A percentile compares a stretch with the other conserved stretches of the same genome.
Conservation (phyloP, 2,329 filamentous ascomycete genomes). For the Pyrenochaeta sp. region DNA sequence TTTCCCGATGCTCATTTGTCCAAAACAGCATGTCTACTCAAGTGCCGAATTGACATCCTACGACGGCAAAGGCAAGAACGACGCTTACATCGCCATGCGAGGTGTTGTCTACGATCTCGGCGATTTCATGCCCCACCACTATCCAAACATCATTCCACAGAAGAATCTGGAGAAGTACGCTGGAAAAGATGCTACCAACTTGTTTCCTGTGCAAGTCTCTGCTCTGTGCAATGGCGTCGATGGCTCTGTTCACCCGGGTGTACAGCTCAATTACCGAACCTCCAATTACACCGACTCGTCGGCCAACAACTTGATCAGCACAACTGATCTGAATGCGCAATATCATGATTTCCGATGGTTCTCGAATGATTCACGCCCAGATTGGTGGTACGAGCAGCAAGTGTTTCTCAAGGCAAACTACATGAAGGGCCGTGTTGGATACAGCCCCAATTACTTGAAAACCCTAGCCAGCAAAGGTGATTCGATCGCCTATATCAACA, state of each 20-base stretch:
- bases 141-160: conserved; percentile 71
- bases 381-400: conserved; percentile 95
- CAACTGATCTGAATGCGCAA: conserved; percentile 73
- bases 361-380: conserved; percentile 80
- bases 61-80: conserved; percentile 73
- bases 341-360: conserved; percentile 95
- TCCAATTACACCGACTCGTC: conserved; percentile 73
- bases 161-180: conserved; percentile 80
- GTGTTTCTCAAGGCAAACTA: conserved; percentile 77
- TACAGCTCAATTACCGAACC: conserved; percentile 84
- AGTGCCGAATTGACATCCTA: conserved; percentile 75
- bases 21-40: conserved; percentile 88
- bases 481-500: conserved; percentile 79
- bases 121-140: conserved; percentile 77
- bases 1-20: conserved; percentile 89
- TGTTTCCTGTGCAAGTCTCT: conserved; percentile 95
- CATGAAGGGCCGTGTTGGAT: conserved; percentile 88
- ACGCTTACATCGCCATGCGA: conserved; percentile 81
- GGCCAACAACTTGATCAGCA: conserved; percentile 69
- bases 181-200: conserved; percentile 81
- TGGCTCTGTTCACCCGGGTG: conserved; percentile 71
- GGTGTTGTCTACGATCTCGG: conserved; percentile 88
- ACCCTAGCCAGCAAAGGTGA: conserved; percentile 72
- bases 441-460: conserved; percentile 77
- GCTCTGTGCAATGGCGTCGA: conserved; percentile 84